Evolutionary conservation across 345 rosid genomes (phyloP).

Genomic region (Odontarrhena argentea): DNA sequence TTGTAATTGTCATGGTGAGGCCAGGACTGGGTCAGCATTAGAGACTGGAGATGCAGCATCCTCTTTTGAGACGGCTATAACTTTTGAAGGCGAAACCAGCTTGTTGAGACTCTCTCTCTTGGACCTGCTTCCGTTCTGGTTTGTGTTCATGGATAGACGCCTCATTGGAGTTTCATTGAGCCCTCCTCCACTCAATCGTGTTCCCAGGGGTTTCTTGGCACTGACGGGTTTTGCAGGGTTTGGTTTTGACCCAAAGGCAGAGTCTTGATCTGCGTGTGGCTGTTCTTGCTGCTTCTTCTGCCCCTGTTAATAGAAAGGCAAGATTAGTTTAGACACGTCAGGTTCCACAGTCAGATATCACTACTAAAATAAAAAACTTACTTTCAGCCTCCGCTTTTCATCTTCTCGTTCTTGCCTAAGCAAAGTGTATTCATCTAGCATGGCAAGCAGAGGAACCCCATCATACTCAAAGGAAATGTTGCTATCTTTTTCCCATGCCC

Average conservation of each 20-base stretch:
- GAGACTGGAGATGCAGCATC: slow-evolving; percentile 72
- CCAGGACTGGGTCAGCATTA: slow-evolving; percentile 50
- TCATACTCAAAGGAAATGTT: slow-evolving; percentile 75
- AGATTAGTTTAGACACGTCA: background rate
- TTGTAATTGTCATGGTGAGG: slow-evolving; percentile 60
- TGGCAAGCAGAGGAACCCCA: slow-evolving; percentile 94
- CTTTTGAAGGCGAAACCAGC: slow-evolving; percentile 74
- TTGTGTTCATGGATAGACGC: slow-evolving; percentile 74
- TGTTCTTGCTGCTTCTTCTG: slow-evolving; percentile 87
- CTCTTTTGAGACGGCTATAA: slow-evolving; percentile 77
- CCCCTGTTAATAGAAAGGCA: slow-evolving; percentile 44
- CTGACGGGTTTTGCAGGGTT: slow-evolving; percentile 85
- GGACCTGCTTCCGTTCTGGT: slow-evolving; percentile 84
- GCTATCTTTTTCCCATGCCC: slow-evolving; percentile 88
- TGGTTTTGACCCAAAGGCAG: slow-evolving; percentile 66
- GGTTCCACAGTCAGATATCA: background rate
- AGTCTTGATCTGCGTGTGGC: slow-evolving; percentile 80
- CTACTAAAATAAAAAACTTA: slow-evolving; percentile 37
- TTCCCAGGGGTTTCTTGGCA: slow-evolving; percentile 67
- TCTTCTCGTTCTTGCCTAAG: slow-evolving; percentile 98
- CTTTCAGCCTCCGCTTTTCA: slow-evolving; percentile 82
- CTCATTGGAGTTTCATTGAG: slow-evolving; percentile 85
- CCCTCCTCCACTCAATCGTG: slow-evolving; percentile 69
- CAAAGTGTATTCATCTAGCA: slow-evolving; percentile 98
- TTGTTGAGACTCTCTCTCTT: slow-evolving; percentile 71